A percentile compares a stretch with the other conserved stretches of the same genome.
These are phyloP conservation scores for Lanmaoa pseudosensibilis DNA, from an alignment of 768 basidiomycete species.

Conservation along the genomic window DNA sequence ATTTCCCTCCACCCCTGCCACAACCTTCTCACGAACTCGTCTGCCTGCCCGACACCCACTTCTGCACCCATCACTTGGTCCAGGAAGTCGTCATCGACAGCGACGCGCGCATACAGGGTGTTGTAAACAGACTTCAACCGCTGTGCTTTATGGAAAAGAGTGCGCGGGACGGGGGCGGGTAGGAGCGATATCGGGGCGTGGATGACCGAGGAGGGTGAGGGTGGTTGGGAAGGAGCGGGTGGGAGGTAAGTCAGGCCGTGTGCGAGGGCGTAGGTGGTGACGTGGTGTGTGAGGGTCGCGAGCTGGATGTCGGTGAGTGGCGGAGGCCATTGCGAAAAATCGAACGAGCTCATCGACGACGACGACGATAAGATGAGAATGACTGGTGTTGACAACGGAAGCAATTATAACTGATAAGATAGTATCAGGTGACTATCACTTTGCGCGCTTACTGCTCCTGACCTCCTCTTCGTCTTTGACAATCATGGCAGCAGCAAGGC, in stretches of 20 bases:
- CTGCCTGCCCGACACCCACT: constrained; percentile 74
- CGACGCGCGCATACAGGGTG: constrained; percentile 78
- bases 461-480: background rate
- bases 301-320: constrained; percentile 56
- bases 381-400: background rate
- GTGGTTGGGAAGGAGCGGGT: constrained; percentile 41
- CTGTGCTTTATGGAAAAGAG: constrained; percentile 63
- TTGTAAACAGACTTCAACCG: constrained; percentile 79
- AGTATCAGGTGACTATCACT: background rate
- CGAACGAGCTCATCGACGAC: constrained; percentile 36
- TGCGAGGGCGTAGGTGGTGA: constrained; percentile 81
- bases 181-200: constrained; percentile 89
- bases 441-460: background rate
- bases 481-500: constrained; percentile 23
- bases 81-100: constrained; percentile 76
- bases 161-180: constrained; percentile 82
- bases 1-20: constrained; percentile 86
- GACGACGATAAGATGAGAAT: background rate
- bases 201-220: constrained; percentile 68
- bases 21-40: constrained; percentile 81
- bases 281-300: constrained; percentile 57
- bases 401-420: background rate
- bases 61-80: constrained; percentile 83
- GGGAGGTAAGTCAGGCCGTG: constrained; percentile 86
- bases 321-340: constrained; percentile 76